These are phyloP conservation scores for Aspergillus piperis DNA, from an alignment of 2,329 filamentous ascomycete species.

Conservation along the genomic window DNA sequence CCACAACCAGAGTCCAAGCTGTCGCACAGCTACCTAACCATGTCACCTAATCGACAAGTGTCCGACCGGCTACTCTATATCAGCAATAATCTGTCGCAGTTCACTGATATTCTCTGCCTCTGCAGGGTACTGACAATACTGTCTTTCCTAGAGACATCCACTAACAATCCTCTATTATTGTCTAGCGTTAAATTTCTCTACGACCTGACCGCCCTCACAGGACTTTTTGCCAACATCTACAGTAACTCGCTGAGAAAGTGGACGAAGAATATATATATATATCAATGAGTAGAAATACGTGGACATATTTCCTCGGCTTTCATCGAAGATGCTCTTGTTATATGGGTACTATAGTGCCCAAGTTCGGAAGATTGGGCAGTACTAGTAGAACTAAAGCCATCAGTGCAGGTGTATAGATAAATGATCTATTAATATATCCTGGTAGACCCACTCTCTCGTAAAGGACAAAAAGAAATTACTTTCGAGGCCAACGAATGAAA, in stretches of 20 bases:
- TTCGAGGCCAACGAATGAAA: too few species aligned
- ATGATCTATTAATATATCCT: too few species aligned
- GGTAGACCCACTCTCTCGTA: too few species aligned
- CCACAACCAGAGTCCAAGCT: constrained; percentile 20
- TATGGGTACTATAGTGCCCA: neutral
- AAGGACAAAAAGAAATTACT: too few species aligned
- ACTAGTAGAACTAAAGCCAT: too few species aligned
- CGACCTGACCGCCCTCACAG: neutral
- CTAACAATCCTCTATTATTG: too few species aligned
- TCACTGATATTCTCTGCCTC: constrained; percentile 18
- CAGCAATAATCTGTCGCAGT: constrained; percentile 21
- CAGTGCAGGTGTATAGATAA: too few species aligned
- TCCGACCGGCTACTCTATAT: constrained; percentile 22
- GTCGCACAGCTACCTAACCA: constrained; percentile 14
- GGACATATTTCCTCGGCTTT: neutral
- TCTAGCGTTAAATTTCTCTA: too few species aligned
- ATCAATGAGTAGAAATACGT: constrained; percentile 4
- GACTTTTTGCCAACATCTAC: too few species aligned
- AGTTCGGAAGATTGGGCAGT: too few species aligned
- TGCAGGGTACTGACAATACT: constrained; percentile 13
- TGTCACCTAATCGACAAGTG: constrained; percentile 5
- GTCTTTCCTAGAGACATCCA: too few species aligned
- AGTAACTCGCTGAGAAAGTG: too few species aligned
- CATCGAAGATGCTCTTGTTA: neutral
- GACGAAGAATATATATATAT: constrained; percentile 20